Evolutionary conservation across 768 basidiomycete species (phyloP).

Genomic region (Xerocomellus dryophilus): DNA sequence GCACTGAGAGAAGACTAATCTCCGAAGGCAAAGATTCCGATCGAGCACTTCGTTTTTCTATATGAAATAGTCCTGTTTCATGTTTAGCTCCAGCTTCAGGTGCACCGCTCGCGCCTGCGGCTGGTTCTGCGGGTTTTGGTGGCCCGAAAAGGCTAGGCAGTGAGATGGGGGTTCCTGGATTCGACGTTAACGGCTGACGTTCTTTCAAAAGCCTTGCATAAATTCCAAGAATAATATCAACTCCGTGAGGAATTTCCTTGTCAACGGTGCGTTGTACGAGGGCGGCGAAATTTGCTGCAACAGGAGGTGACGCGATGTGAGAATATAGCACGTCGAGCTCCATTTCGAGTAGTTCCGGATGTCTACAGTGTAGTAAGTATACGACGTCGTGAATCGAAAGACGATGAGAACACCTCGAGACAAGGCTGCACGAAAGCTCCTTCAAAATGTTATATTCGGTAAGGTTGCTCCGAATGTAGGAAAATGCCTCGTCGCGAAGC

Average conservation of each 20-base stretch:
- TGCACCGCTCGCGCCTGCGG: background rate
- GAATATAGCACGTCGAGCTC: slow-evolving; percentile 19
- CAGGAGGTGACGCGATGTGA: slow-evolving; percentile 15
- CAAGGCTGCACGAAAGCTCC: slow-evolving; percentile 21
- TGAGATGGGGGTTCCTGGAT: background rate
- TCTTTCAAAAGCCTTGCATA: slow-evolving; percentile 15
- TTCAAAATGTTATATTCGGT: slow-evolving; percentile 23
- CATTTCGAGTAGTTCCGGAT: slow-evolving; percentile 16
- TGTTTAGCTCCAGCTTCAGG: background rate
- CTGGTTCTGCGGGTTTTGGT: too few species aligned
- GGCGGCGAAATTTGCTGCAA: slow-evolving; percentile 11
- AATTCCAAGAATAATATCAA: slow-evolving; percentile 20
- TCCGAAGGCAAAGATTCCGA: too few species aligned
- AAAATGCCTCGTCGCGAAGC: slow-evolving; percentile 16
- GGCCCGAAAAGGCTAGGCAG: too few species aligned
- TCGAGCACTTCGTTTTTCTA: too few species aligned
- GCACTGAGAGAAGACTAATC: too few species aligned
- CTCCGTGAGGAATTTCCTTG: slow-evolving; percentile 21
- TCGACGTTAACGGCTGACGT: background rate
- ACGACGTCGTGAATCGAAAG: background rate
- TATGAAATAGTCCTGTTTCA: background rate
- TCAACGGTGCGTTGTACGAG: slow-evolving; percentile 16
- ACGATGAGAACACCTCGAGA: slow-evolving; percentile 6
- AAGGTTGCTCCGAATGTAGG: slow-evolving; percentile 14
- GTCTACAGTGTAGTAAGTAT: background rate